Conservation (phyloP, 2,329 filamentous ascomycete genomes). For the Myriangium duriaei region DNA sequence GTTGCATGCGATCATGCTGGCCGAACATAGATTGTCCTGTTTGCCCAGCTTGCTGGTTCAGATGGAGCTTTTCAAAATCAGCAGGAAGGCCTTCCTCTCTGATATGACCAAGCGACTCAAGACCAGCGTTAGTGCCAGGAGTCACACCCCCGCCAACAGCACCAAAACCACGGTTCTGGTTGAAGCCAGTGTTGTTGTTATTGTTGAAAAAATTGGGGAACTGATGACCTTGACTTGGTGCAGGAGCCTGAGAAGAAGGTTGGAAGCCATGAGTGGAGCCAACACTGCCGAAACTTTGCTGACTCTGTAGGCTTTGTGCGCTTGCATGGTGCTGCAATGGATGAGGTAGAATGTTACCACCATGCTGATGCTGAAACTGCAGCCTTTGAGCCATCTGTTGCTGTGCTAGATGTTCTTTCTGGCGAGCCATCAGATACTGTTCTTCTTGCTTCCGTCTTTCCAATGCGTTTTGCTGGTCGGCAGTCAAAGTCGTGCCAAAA, state of each 20-base stretch:
- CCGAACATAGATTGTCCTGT: neutral
- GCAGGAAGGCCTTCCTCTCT: slow-evolving; percentile 60
- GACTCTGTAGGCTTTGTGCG: slow-evolving; percentile 88
- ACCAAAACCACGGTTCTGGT: slow-evolving; percentile 28
- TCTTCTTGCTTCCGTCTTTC: slow-evolving; percentile 96
- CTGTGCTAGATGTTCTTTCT: slow-evolving; percentile 82
- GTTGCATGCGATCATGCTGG: slow-evolving; percentile 26
- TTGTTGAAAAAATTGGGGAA: slow-evolving; percentile 61
- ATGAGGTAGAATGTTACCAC: slow-evolving; percentile 39
- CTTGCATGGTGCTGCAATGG: slow-evolving; percentile 86
- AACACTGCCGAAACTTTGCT: slow-evolving; percentile 92
- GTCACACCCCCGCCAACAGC: slow-evolving; percentile 34
- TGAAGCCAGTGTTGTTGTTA: slow-evolving; percentile 31
- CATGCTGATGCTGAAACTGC: slow-evolving; percentile 46
- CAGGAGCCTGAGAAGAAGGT: slow-evolving; percentile 39
- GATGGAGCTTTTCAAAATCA: slow-evolving; percentile 53
- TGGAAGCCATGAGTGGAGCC: slow-evolving; percentile 63
- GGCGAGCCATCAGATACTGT: slow-evolving; percentile 89
- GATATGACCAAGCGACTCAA: slow-evolving; percentile 16
- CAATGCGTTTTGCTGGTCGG: slow-evolving; percentile 93
- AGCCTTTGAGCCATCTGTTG: slow-evolving; percentile 68
- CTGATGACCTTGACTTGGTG: slow-evolving; percentile 23
- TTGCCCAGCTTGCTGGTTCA: slow-evolving; percentile 24
- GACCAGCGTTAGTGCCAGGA: slow-evolving; percentile 24
- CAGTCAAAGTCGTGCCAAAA: slow-evolving; percentile 90